Evolutionary conservation across 805 yeast species (phyloP).

Genomic region (Yamadazyma olivae): DNA sequence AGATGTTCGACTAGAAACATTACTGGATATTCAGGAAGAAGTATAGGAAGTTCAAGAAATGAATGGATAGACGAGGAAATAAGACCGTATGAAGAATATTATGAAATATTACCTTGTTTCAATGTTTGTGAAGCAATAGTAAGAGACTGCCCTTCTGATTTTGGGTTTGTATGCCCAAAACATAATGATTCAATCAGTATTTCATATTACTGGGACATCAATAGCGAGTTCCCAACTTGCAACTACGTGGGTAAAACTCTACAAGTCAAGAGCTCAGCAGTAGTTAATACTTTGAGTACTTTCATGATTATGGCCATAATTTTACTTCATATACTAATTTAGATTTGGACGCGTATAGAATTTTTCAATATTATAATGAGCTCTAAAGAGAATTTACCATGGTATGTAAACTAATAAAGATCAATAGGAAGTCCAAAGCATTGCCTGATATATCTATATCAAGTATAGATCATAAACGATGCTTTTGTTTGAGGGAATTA

Average conservation of each 20-base stretch:
- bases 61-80: conserved; percentile 48
- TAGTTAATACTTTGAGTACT: not conserved
- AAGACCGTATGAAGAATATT: conserved; percentile 59
- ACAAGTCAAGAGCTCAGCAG: conserved; percentile 1
- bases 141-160: conserved; percentile 76
- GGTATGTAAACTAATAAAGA: conserved; percentile 39
- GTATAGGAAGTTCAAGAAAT: conserved; percentile 55
- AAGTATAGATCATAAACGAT: too few species aligned
- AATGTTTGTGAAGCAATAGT: conserved; percentile 77
- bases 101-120: conserved; percentile 83
- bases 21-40: conserved; percentile 45
- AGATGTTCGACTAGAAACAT: conserved; percentile 62
- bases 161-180: conserved; percentile 74
- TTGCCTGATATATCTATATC: too few species aligned
- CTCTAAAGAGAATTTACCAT: conserved; percentile 53
- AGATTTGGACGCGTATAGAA: not conserved
- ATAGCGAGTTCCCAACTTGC: conserved; percentile 28
- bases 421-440: too few species aligned
- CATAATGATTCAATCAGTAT: conserved; percentile 25
- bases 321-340: conserved; percentile 1
- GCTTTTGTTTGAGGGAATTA: too few species aligned
- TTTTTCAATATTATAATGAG: conserved; percentile 2
- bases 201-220: conserved; percentile 45
- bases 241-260: conserved; percentile 31
- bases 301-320: not conserved